A percentile compares a stretch with the other conserved stretches of the same genome.
Evolutionary conservation across 1,284 basidiomycete species (phyloP).

Genomic region (Hortiboletus rubellus): DNA sequence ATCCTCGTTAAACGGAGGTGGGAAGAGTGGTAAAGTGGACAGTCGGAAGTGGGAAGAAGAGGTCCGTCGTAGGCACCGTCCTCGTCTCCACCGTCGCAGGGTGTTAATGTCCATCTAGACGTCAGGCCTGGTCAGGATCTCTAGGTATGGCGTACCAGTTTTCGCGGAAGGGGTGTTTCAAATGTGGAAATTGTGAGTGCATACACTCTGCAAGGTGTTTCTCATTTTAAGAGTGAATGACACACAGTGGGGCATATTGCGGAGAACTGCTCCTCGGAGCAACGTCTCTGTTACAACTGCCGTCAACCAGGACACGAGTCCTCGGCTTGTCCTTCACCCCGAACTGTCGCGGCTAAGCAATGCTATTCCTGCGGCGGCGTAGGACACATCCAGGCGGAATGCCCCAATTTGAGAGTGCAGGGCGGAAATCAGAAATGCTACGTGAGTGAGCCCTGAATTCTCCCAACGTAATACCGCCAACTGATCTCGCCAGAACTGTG

Average conservation of each 20-base stretch:
- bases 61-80: slow-evolving; percentile 22
- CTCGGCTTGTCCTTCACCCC: slow-evolving; percentile 81
- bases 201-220: slow-evolving; percentile 17
- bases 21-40: slow-evolving; percentile 45
- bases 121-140: slow-evolving; percentile 28
- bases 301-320: slow-evolving; percentile 89
- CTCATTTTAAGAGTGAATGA: slow-evolving; percentile 20
- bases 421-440: slow-evolving; percentile 78
- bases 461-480: slow-evolving; percentile 6
- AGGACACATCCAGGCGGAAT: slow-evolving; percentile 80
- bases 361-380: slow-evolving; percentile 78
- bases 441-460: slow-evolving; percentile 46
- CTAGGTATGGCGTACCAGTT: slow-evolving; percentile 72
- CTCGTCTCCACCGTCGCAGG: not conserved
- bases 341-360: slow-evolving; percentile 55
- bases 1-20: slow-evolving; percentile 45
- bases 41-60: slow-evolving; percentile 49
- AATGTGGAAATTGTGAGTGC: slow-evolving; percentile 78
- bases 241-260: slow-evolving; percentile 85
- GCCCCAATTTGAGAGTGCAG: slow-evolving; percentile 76
- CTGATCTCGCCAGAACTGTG: slow-evolving; percentile 58
- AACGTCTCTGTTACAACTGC: slow-evolving; percentile 91
- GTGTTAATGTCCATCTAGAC: slow-evolving; percentile 17
- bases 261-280: slow-evolving; percentile 83
- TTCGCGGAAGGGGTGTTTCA: slow-evolving; percentile 83